A percentile compares a stretch with the other conserved stretches of the same genome.
These are phyloP conservation scores for Brassica cretica DNA, from an alignment of 345 rosid genomes.

Conservation along the genomic window DNA sequence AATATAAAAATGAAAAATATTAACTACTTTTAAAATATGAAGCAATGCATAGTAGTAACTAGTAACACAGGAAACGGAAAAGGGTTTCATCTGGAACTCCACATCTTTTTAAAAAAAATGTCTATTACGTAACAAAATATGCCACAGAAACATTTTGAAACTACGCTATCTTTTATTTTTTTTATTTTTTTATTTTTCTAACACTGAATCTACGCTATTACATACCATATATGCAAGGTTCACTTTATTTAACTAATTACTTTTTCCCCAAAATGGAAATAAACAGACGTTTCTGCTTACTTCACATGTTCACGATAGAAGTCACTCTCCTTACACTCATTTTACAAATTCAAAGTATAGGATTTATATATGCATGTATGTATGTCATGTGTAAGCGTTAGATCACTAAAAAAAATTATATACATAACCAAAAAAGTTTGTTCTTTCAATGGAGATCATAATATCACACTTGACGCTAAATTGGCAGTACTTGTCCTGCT, in stretches of 20 bases:
- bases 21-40: background rate
- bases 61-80: background rate
- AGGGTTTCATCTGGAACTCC: background rate
- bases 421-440: too few relatives aligned
- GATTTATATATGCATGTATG: too few relatives aligned
- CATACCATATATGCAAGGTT: background rate
- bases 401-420: too few relatives aligned
- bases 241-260: background rate
- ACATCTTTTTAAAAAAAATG: background rate
- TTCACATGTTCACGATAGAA: background rate
- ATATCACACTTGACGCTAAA: too few relatives aligned
- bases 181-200: too few relatives aligned
- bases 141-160: background rate
- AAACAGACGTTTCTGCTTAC: background rate
- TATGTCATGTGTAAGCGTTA: background rate
- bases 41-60: background rate
- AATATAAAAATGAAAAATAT: too few relatives aligned
- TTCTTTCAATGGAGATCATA: too few relatives aligned
- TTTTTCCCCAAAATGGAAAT: background rate
- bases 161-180: background rate
- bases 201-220: background rate
- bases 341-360: background rate
- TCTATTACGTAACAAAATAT: background rate
- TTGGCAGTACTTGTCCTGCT: too few relatives aligned
- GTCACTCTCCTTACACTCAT: background rate